Evolutionary conservation across 768 basidiomycete species (phyloP).

Genomic region (Suillus lakei): DNA sequence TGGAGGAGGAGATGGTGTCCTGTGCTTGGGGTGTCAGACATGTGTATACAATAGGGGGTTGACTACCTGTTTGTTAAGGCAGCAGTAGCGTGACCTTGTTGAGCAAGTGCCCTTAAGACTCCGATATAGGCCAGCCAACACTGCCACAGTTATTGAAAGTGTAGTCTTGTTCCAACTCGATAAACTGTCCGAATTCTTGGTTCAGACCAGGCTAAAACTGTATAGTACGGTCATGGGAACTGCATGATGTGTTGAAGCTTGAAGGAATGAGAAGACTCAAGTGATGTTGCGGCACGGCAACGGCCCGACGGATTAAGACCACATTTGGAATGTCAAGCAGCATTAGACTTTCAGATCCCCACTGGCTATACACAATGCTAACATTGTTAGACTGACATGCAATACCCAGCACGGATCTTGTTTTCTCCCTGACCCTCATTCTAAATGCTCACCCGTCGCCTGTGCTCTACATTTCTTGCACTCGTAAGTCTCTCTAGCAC

Average conservation of each 20-base stretch:
- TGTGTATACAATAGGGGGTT: constrained; percentile 4
- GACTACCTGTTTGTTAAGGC: constrained; percentile 84
- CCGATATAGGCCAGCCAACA: no score
- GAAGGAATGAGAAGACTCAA: no score
- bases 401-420: constrained; percentile 35
- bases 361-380: constrained; percentile 13
- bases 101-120: no score
- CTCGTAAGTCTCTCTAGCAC: constrained; percentile 19
- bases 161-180: no score
- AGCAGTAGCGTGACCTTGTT: constrained; percentile 80
- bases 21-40: constrained; percentile 31
- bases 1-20: constrained; percentile 80
- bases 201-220: no score
- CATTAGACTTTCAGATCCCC: background rate
- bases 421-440: constrained; percentile 22
- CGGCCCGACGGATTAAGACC: background rate
- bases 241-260: no score
- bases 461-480: constrained; percentile 19
- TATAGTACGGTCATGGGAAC: no score
- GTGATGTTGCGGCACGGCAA: no score
- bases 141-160: no score
- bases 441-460: constrained; percentile 20
- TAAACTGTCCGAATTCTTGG: no score
- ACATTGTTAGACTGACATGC: no score
- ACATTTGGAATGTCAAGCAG: background rate